Percentiles rank a stretch among this genome's conserved stretches.
Conservation (phyloP, 352 stramenopile genomes). For the Sclerospora graminicola region DNA sequence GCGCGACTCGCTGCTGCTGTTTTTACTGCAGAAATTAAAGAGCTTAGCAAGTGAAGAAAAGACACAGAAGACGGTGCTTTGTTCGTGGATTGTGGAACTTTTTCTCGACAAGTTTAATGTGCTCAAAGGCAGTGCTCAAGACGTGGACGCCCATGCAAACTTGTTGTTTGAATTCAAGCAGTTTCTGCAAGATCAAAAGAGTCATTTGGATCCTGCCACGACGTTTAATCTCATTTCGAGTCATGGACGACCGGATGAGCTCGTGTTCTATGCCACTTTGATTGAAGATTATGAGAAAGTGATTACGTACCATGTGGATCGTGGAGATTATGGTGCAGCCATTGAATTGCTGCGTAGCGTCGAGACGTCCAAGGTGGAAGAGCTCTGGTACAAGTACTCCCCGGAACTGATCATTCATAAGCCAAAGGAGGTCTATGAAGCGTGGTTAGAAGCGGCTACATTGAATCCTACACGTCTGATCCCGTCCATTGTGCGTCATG, state of each 20-base stretch:
- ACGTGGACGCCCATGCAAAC: conserved; percentile 80
- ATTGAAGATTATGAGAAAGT: conserved; percentile 93
- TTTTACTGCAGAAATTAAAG: conserved; percentile 86
- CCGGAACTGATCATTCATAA: conserved; percentile 88
- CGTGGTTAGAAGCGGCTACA: conserved; percentile 85
- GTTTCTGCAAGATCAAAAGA: conserved; percentile 86
- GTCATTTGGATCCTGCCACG: conserved; percentile 78
- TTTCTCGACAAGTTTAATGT: conserved; percentile 89
- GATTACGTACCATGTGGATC: conserved; percentile 87
- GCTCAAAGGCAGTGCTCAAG: conserved; percentile 67
- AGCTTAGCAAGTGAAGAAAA: conserved; percentile 73
- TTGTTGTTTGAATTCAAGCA: conserved; percentile 87
- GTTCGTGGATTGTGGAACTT: conserved; percentile 90
- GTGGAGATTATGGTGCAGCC: conserved; percentile 80
- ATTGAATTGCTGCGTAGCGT: conserved; percentile 85
- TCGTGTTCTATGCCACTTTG: conserved; percentile 88
- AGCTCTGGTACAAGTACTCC: conserved; percentile 93
- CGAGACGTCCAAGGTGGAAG: conserved; percentile 86
- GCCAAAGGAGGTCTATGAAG: conserved; percentile 85
- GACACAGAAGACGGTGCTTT: conserved; percentile 88
- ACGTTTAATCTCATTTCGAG: conserved; percentile 88
- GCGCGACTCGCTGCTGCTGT: conserved; percentile 74
- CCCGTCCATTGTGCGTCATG: conserved; percentile 86
- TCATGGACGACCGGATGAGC: conserved; percentile 87
- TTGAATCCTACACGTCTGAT: conserved; percentile 89